phyloP scores from a whole-genome alignment of 192 early-diverging fungal species.

The Linnemannia elongata region DNA sequence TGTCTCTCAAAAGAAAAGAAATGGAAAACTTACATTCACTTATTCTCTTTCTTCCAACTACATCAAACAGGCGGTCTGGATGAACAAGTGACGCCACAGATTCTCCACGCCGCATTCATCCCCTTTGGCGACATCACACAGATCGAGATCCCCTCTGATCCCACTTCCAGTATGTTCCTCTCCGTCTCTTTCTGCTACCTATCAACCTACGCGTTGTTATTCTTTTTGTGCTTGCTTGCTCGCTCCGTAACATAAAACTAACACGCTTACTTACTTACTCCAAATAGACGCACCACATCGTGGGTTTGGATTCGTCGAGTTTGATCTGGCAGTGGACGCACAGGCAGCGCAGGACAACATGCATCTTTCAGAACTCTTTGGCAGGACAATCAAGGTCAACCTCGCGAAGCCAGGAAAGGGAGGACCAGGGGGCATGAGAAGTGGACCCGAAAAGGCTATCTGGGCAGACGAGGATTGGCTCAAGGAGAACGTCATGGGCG shows the following conservation, averaged over 20 bases:
- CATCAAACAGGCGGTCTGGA: conserved; percentile 83
- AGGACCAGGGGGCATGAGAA: conserved; percentile 54
- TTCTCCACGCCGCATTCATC: conserved; percentile 90
- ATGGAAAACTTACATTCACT: not conserved
- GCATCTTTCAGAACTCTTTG: conserved; percentile 90
- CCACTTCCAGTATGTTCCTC: conserved; percentile 72
- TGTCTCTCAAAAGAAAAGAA: not conserved
- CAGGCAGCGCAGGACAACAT: conserved; percentile 95
- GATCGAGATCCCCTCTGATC: conserved; percentile 88
- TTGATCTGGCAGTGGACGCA: conserved; percentile 87
- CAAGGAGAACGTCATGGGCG: conserved; percentile 43
- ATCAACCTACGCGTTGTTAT: not conserved
- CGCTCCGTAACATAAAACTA: not conserved
- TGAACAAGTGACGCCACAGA: conserved; percentile 80
- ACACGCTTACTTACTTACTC: not conserved
- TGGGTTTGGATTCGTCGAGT: conserved; percentile 98
- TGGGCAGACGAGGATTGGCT: conserved; percentile 58
- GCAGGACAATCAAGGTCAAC: conserved; percentile 91
- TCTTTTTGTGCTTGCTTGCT: not conserved
- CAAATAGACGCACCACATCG: conserved; percentile 78
- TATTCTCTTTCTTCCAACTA: not conserved
- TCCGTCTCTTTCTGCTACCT: not conserved
- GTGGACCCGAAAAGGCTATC: conserved; percentile 54
- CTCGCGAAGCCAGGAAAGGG: conserved; percentile 77
- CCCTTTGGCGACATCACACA: conserved; percentile 97